A percentile compares a stretch with the other conserved stretches of the same genome.
These are phyloP conservation scores for Oryza glumipatula DNA, from an alignment of 176 grass and related monocot species.

Conservation along the genomic window DNA sequence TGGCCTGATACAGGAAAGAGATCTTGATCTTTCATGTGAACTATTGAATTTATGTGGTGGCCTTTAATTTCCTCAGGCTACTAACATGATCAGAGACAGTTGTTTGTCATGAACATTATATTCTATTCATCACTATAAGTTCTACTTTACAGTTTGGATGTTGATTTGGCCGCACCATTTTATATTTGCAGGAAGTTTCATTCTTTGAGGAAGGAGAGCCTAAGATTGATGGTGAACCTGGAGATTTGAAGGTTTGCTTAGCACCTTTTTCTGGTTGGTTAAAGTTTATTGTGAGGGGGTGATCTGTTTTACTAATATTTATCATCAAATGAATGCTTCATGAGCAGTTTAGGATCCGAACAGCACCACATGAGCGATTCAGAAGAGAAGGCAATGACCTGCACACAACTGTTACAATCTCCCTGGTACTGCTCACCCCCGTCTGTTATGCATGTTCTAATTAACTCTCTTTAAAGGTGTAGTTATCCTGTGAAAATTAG, in stretches of 20 bases:
- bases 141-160: not conserved
- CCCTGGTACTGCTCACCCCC: slow-evolving; percentile 57
- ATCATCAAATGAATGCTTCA: slow-evolving; percentile 33
- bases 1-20: not conserved
- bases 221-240: slow-evolving; percentile 94
- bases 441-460: not conserved
- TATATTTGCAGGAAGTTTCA: slow-evolving; percentile 69
- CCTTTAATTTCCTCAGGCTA: not conserved
- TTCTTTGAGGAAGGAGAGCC: slow-evolving; percentile 99
- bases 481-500: not conserved
- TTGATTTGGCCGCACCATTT: slow-evolving; percentile 7
- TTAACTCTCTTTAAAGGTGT: not conserved
- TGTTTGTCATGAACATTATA: not conserved
- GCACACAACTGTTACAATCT: slow-evolving; percentile 80
- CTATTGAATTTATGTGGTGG: not conserved
- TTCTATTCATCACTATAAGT: not conserved
- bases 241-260: slow-evolving; percentile 85
- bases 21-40: not conserved
- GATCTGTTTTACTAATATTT: slow-evolving; percentile 27
- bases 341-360: slow-evolving; percentile 90
- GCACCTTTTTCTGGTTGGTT: not conserved
- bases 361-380: slow-evolving; percentile 80
- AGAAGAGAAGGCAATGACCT: slow-evolving; percentile 93
- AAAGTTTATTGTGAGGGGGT: not conserved
- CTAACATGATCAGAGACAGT: not conserved